Conservation (phyloP, 768 basidiomycete species). For the Agrocybe pediades region DNA sequence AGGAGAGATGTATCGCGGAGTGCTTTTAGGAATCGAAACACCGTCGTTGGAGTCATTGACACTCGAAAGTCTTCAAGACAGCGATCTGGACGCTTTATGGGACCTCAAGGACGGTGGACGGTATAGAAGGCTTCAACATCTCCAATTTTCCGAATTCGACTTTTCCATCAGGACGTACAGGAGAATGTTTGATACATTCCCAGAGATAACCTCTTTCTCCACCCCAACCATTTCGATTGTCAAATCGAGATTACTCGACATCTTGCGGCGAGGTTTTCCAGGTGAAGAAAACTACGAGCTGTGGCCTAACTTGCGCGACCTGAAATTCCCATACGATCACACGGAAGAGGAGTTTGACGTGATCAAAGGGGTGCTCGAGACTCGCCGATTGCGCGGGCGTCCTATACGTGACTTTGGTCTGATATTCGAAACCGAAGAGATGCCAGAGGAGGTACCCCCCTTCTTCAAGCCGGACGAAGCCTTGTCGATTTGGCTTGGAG, state of each 20-base stretch:
- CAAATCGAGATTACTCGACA: conserved; percentile 26
- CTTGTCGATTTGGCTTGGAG: too few species aligned
- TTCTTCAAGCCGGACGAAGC: too few species aligned
- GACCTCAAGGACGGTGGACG: conserved; percentile 17
- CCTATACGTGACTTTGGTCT: too few species aligned
- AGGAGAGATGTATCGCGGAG: conserved; percentile 36
- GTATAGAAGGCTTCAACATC: conserved; percentile 35
- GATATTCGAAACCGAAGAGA: too few species aligned
- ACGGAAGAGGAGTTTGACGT: too few species aligned
- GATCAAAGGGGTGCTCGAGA: too few species aligned
- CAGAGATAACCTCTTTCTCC: conserved; percentile 33
- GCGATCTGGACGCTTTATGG: conserved; percentile 42
- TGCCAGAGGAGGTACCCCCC: too few species aligned
- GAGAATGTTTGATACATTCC: conserved; percentile 33
- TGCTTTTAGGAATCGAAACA: conserved; percentile 40
- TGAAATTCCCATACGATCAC: too few species aligned
- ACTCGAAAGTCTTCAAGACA: conserved; percentile 42
- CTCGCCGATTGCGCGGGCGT: too few species aligned
- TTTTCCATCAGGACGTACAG: conserved; percentile 31
- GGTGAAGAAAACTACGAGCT: too few species aligned
- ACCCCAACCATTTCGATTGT: conserved; percentile 21
- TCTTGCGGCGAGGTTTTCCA: conserved; percentile 26
- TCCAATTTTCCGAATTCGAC: conserved; percentile 46
- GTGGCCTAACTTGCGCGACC: too few species aligned
- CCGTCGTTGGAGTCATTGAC: conserved; percentile 40